Evolutionary conservation across 768 basidiomycete genomes (phyloP).

Genomic region (Cyathus striatus): DNA sequence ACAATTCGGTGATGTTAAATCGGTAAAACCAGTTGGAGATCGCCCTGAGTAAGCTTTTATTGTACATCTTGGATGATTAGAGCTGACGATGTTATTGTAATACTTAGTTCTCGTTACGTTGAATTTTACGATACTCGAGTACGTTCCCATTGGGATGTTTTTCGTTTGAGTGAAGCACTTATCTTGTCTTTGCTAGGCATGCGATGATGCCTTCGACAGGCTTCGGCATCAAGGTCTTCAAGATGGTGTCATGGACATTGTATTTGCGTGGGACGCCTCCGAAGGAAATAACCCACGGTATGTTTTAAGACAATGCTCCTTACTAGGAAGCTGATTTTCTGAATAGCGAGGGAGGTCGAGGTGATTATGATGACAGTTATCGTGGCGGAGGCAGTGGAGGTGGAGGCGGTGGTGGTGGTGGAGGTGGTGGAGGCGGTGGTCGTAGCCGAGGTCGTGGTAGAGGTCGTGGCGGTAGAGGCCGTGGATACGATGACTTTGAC

Average conservation of each 20-base stretch:
- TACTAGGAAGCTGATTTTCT: no score
- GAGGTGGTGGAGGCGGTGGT: no score
- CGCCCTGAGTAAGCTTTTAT: slow-evolving; percentile 49
- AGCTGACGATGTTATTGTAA: slow-evolving; percentile 1
- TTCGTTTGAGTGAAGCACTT: slow-evolving; percentile 6
- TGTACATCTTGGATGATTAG: neutral
- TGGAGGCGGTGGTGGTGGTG: slow-evolving; percentile 33
- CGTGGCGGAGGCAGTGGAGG: slow-evolving; percentile 26
- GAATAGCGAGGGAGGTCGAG: slow-evolving; percentile 34
- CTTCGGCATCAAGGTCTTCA: slow-evolving; percentile 74
- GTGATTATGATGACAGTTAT: slow-evolving; percentile 34
- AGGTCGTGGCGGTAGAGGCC: no score
- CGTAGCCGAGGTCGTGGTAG: no score
- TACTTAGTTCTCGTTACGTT: slow-evolving; percentile 88
- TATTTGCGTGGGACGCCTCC: slow-evolving; percentile 77
- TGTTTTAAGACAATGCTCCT: neutral
- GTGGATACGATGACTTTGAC: no score
- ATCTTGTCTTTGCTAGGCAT: slow-evolving; percentile 46
- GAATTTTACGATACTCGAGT: slow-evolving; percentile 91
- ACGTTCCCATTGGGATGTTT: slow-evolving; percentile 14
- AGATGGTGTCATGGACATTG: slow-evolving; percentile 86
- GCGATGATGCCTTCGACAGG: slow-evolving; percentile 74
- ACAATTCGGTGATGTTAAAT: slow-evolving; percentile 87
- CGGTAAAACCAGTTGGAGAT: slow-evolving; percentile 59
- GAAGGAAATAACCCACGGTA: slow-evolving; percentile 31